phyloP scores from a whole-genome alignment of 169 alveolate genomes.

The Cryptosporidium parvum region DNA sequence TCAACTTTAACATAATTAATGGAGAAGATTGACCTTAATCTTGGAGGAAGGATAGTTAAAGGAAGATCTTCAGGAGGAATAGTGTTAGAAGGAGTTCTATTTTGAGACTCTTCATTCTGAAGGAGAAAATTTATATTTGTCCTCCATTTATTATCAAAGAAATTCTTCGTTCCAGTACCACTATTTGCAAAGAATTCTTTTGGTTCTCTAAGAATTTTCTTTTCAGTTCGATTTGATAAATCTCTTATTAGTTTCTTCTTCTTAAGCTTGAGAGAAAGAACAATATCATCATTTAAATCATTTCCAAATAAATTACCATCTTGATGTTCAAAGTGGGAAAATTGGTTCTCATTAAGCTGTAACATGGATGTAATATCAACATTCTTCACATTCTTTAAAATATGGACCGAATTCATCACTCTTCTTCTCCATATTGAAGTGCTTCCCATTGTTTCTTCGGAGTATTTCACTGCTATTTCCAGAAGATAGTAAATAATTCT shows the following conservation, averaged over 20 bases:
- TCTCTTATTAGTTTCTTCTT: not conserved
- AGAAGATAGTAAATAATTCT: slow-evolving; percentile 24
- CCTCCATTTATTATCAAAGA: slow-evolving; percentile 59
- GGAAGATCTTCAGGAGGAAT: slow-evolving; percentile 38
- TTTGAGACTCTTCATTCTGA: slow-evolving; percentile 5
- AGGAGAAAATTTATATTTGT: slow-evolving; percentile 6
- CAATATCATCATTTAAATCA: not conserved
- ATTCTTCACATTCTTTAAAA: slow-evolving; percentile 15
- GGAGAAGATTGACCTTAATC: slow-evolving; percentile 26
- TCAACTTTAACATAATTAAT: slow-evolving; percentile 1
- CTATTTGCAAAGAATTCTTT: not conserved
- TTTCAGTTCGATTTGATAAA: not conserved
- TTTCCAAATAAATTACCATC: not conserved
- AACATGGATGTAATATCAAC: slow-evolving; percentile 41
- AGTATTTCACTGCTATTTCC: slow-evolving; percentile 45
- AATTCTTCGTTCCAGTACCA: not conserved
- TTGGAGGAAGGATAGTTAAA: slow-evolving; percentile 36
- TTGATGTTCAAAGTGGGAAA: slow-evolving; percentile 28
- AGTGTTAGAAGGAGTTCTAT: not conserved
- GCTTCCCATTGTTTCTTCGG: slow-evolving; percentile 40
- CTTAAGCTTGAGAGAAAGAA: not conserved
- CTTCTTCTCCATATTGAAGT: slow-evolving; percentile 42
- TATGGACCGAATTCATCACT: slow-evolving; percentile 12
- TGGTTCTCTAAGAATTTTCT: slow-evolving; percentile 11
- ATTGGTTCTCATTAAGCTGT: slow-evolving; percentile 35